These are phyloP conservation scores for Datisca glomerata DNA, from an alignment of 306 rosid species.

Conservation along the genomic window DNA sequence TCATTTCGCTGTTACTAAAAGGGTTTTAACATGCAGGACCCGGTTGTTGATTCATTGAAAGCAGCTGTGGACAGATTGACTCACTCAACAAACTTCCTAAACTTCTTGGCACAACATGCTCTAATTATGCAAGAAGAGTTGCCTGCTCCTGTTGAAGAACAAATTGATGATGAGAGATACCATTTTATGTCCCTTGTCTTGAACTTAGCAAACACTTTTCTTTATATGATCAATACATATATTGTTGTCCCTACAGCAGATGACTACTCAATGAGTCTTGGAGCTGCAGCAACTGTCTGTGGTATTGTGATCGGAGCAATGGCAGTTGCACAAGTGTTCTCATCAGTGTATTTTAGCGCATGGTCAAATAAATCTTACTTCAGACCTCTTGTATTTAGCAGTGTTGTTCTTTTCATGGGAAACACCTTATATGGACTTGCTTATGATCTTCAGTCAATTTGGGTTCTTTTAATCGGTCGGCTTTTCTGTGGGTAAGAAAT, in stretches of 20 bases:
- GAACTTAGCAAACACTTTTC: conserved; percentile 89
- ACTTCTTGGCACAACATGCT: conserved; percentile 92
- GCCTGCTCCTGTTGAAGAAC: conserved; percentile 63
- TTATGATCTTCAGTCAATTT: conserved; percentile 62
- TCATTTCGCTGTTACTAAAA: conserved; percentile 1
- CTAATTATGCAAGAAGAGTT: conserved; percentile 93
- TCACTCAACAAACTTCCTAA: conserved; percentile 89
- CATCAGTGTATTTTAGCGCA: conserved; percentile 97
- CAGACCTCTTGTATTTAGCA: conserved; percentile 92
- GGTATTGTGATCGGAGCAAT: conserved; percentile 95
- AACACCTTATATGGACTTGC: conserved; percentile 84
- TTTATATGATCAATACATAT: conserved; percentile 97
- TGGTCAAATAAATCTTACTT: conserved; percentile 98
- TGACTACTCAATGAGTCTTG: conserved; percentile 92
- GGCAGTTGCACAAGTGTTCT: conserved; percentile 98
- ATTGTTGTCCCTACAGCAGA: conserved; percentile 98
- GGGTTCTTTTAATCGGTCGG: conserved; percentile 93
- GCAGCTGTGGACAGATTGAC: conserved; percentile 89
- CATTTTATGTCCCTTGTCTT: conserved; percentile 77
- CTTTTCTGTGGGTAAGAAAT: conserved; percentile 86
- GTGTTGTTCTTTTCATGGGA: conserved; percentile 68
- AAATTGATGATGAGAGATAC: conserved; percentile 53
- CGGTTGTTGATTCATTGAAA: conserved; percentile 62
- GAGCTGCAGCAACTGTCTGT: conserved; percentile 98
- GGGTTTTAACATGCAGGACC: conserved; percentile 61